These are phyloP conservation scores for Helotiales sp. DNA, from an alignment of 2,329 filamentous ascomycete species.

Conservation along the genomic window DNA sequence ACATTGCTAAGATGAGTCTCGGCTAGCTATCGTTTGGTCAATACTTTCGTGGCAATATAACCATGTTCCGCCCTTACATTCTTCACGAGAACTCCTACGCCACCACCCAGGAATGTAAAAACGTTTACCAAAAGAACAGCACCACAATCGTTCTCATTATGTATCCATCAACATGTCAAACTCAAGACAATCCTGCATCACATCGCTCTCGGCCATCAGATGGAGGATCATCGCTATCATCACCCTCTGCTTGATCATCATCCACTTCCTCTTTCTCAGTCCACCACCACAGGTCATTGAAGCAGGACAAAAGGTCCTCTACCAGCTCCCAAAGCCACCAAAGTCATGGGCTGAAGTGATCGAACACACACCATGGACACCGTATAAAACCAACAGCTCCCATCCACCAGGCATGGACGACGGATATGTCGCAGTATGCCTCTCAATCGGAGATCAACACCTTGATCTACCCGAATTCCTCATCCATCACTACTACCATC, in stretches of 20 bases:
- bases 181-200: not conserved
- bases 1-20: too few relatives aligned
- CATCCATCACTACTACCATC: slow-evolving; percentile 31
- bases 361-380: not conserved
- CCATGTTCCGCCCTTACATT: too few relatives aligned
- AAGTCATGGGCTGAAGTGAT: not conserved
- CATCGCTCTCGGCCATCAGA: not conserved
- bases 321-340: not conserved
- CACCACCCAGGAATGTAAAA: too few relatives aligned
- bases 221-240: not conserved
- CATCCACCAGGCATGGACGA: not conserved
- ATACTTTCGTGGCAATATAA: too few relatives aligned
- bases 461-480: slow-evolving; percentile 29
- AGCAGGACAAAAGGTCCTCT: not conserved
- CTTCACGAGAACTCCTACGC: too few relatives aligned
- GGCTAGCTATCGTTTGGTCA: too few relatives aligned
- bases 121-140: too few relatives aligned
- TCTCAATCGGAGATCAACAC: slow-evolving; percentile 26
- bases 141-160: too few relatives aligned
- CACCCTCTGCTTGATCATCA: not conserved
- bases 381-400: not conserved
- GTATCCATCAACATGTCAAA: too few relatives aligned
- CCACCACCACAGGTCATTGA: not conserved
- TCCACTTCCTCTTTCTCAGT: not conserved
- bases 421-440: slow-evolving; percentile 26